phyloP scores from a whole-genome alignment of 192 early-diverging fungal genomes.

The Podila epigama region DNA sequence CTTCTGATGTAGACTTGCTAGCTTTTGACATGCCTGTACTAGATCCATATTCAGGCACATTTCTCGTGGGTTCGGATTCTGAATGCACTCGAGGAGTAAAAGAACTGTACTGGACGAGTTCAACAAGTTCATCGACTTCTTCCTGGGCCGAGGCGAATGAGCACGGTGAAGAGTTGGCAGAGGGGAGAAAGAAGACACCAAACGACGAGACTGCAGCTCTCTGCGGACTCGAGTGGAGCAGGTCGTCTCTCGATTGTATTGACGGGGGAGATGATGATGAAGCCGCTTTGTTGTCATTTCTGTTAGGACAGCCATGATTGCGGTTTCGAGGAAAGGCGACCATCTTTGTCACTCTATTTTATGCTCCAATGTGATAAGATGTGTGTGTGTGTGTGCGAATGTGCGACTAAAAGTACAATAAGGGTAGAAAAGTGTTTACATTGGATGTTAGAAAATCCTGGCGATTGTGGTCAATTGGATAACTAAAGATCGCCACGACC shows the following conservation, averaged over 20 bases:
- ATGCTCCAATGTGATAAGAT: background rate
- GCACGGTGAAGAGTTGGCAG: slow-evolving; percentile 23
- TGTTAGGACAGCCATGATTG: background rate
- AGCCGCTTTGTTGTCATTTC: background rate
- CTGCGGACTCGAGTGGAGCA: no score
- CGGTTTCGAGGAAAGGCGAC: background rate
- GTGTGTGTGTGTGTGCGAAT: background rate
- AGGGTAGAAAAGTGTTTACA: no score
- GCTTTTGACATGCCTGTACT: no score
- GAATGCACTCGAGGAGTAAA: no score
- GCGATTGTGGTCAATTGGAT: no score
- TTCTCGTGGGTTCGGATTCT: background rate
- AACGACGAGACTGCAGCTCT: no score
- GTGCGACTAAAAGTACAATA: no score
- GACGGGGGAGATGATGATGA: background rate
- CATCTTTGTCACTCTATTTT: background rate
- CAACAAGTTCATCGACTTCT: slow-evolving; percentile 4
- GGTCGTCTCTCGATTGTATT: no score
- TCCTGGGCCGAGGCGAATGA: slow-evolving; percentile 29
- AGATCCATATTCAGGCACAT: background rate
- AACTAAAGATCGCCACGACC: no score
- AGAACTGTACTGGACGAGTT: background rate
- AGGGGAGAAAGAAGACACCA: slow-evolving; percentile 14
- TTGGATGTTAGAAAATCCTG: no score
- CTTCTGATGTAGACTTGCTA: no score